phyloP scores from a whole-genome alignment of 805 yeast genomes.

The Pichia membranifaciens region DNA sequence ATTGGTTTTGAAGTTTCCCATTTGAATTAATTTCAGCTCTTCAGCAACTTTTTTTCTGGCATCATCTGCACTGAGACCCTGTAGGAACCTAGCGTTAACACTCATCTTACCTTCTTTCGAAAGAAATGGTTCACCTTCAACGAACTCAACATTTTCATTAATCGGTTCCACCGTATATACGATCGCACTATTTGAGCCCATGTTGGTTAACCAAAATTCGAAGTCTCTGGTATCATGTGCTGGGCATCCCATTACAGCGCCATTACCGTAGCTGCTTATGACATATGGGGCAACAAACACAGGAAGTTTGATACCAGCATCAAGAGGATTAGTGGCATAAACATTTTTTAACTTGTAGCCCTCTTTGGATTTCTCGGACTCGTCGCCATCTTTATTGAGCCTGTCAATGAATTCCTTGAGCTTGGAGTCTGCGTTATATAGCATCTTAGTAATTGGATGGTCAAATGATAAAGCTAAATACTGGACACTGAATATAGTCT shows the following conservation, averaged over 20 bases:
- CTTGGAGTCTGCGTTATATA: constrained; percentile 33
- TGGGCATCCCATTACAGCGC: constrained; percentile 98
- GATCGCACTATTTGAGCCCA: constrained; percentile 37
- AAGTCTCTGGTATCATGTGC: constrained; percentile 84
- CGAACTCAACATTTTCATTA: background rate
- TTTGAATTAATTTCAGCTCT: constrained; percentile 30
- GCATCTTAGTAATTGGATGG: constrained; percentile 52
- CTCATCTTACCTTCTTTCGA: constrained; percentile 44
- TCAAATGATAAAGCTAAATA: constrained; percentile 71
- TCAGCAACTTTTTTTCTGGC: constrained; percentile 47
- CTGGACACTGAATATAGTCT: constrained; percentile 78
- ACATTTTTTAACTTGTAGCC: constrained; percentile 51
- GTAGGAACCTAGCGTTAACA: constrained; percentile 39
- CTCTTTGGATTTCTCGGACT: constrained; percentile 38
- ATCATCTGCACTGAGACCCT: constrained; percentile 43
- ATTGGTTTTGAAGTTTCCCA: constrained; percentile 47
- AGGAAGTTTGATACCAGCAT: constrained; percentile 45
- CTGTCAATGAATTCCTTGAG: constrained; percentile 43
- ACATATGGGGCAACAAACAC: constrained; percentile 91
- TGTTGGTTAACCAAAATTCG: constrained; percentile 69
- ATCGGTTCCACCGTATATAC: constrained; percentile 42
- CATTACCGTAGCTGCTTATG: constrained; percentile 73
- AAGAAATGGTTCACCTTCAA: constrained; percentile 30
- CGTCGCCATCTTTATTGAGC: constrained; percentile 34
- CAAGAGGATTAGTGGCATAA: constrained; percentile 55